Evolutionary conservation across 495 filamentous ascomycete species (phyloP).

Genomic region (Aspergillus leporis): DNA sequence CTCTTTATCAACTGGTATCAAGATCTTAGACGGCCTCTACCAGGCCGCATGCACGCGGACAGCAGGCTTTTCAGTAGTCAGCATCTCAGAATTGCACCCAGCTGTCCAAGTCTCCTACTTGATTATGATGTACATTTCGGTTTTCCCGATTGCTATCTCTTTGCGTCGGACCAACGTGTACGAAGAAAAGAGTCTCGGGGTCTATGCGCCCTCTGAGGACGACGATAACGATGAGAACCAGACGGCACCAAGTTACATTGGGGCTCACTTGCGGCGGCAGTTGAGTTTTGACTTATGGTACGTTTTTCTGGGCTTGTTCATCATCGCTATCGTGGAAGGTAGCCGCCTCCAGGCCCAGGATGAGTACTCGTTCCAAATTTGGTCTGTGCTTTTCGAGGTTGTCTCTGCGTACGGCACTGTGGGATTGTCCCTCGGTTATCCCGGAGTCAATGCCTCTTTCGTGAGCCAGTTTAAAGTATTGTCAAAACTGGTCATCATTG

Average conservation of each 20-base stretch:
- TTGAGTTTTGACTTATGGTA: slow-evolving; percentile 95
- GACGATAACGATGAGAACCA: slow-evolving; percentile 41
- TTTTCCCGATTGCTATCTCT: slow-evolving; percentile 92
- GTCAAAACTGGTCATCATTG: slow-evolving; percentile 89
- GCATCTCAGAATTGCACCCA: slow-evolving; percentile 75
- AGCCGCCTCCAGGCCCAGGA: slow-evolving; percentile 53
- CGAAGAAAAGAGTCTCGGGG: slow-evolving; percentile 88
- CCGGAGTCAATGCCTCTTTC: slow-evolving; percentile 72
- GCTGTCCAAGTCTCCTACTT: slow-evolving; percentile 93
- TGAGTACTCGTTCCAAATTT: slow-evolving; percentile 71
- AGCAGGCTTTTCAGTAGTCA: slow-evolving; percentile 81
- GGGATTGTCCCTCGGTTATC: slow-evolving; percentile 83
- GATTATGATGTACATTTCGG: slow-evolving; percentile 99
- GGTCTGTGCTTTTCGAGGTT: slow-evolving; percentile 84
- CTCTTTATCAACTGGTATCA: slow-evolving; percentile 60
- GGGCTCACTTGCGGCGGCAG: slow-evolving; percentile 83
- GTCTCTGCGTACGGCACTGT: slow-evolving; percentile 95
- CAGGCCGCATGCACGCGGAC: slow-evolving; percentile 86
- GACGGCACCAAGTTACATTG: slow-evolving; percentile 77
- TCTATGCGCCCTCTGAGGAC: slow-evolving; percentile 60
- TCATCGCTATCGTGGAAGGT: slow-evolving; percentile 84
- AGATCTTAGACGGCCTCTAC: slow-evolving; percentile 81
- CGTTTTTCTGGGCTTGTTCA: slow-evolving; percentile 84
- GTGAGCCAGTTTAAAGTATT: slow-evolving; percentile 74
- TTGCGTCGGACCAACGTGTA: slow-evolving; percentile 94